Percentiles rank a stretch among this genome's conserved stretches.
Conservation (phyloP, 768 basidiomycete genomes). For the Podaxis mareebaensis region DNA sequence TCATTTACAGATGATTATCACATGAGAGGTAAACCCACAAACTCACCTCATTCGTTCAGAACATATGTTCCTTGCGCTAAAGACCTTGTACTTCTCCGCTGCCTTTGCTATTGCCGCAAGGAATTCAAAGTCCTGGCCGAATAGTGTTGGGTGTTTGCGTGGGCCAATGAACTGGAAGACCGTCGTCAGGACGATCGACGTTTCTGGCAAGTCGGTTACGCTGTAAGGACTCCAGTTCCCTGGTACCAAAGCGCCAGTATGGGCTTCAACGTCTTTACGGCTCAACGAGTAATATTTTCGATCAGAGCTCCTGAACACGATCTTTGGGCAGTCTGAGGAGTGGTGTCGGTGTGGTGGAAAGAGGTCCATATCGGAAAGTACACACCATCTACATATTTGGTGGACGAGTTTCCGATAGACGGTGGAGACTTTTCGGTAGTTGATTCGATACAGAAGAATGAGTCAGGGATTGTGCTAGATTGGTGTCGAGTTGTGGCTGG, state of each 20-base stretch:
- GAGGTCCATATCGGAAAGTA: background rate
- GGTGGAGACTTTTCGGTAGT: background rate
- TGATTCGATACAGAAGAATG: background rate
- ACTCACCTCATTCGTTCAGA: conserved; percentile 10
- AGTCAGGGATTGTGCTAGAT: conserved; percentile 9
- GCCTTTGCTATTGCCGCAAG: conserved; percentile 18
- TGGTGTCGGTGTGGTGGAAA: background rate
- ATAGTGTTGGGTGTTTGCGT: conserved; percentile 9
- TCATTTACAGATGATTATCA: background rate
- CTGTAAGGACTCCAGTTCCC: conserved; percentile 9
- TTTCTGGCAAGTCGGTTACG: conserved; percentile 15
- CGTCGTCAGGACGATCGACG: conserved; percentile 13
- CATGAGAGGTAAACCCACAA: too few species aligned
- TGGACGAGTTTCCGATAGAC: background rate
- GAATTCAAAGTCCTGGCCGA: conserved; percentile 8
- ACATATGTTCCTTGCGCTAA: conserved; percentile 18
- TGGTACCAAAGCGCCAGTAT: conserved; percentile 20
- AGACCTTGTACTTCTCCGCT: conserved; percentile 17
- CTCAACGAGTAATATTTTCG: conserved; percentile 13
- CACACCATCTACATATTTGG: background rate
- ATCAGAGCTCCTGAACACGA: conserved; percentile 8
- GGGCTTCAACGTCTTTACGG: conserved; percentile 19
- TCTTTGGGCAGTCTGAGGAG: background rate
- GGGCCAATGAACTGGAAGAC: conserved; percentile 23
- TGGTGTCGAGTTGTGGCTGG: background rate